Conservation (phyloP, 768 basidiomycete species). For the Xanthoconium stramineum region DNA sequence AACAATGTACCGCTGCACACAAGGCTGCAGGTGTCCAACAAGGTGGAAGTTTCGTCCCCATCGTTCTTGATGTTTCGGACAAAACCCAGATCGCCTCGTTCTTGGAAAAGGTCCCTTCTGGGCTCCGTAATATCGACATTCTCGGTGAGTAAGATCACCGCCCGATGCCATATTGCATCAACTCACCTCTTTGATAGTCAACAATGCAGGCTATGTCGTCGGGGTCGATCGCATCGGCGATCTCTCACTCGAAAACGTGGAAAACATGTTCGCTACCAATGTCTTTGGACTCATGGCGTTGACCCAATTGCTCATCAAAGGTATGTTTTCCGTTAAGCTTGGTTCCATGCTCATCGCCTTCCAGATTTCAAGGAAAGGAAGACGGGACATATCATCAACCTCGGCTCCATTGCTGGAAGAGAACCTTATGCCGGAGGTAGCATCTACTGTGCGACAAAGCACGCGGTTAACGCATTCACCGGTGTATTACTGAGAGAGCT, state of each 20-base stretch:
- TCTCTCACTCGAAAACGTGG: constrained; percentile 72
- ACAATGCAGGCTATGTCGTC: constrained; percentile 87
- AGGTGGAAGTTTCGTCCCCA: constrained; percentile 72
- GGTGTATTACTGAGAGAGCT: constrained; percentile 80
- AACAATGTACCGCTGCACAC: constrained; percentile 66
- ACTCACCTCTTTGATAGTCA: constrained; percentile 37
- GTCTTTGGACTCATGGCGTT: constrained; percentile 83
- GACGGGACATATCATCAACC: constrained; percentile 87
- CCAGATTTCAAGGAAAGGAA: constrained; percentile 76
- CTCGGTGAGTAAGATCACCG: constrained; percentile 52
- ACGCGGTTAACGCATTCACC: constrained; percentile 84
- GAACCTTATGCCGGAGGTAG: constrained; percentile 89
- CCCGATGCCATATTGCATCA: not conserved
- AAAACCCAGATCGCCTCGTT: constrained; percentile 65
- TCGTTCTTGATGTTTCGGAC: constrained; percentile 81
- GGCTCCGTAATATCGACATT: constrained; percentile 74
- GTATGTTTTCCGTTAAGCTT: constrained; percentile 25
- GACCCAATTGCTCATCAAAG: constrained; percentile 70
- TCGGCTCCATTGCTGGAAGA: constrained; percentile 88
- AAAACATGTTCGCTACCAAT: constrained; percentile 78
- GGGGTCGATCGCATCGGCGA: constrained; percentile 87
- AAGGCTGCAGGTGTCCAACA: constrained; percentile 65
- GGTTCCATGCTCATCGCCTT: constrained; percentile 8
- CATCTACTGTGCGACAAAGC: constrained; percentile 91
- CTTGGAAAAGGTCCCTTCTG: constrained; percentile 66